phyloP scores from a whole-genome alignment of 371 early-diverging fungal species.

The Parasitella parasitica region DNA sequence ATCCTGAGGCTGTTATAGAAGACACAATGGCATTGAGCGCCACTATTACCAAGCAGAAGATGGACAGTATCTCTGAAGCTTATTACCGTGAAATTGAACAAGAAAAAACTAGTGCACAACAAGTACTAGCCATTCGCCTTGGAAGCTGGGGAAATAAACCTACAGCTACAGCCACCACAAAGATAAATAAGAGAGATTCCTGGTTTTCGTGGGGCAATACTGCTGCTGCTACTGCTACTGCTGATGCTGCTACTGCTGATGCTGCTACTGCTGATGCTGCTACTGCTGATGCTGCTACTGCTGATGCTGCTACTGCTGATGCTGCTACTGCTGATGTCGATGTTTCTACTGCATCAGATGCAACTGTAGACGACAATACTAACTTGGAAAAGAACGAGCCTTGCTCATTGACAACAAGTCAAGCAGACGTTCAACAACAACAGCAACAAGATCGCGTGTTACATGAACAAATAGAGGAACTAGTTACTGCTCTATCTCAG shows the following conservation, averaged over 20 bases:
- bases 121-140: conserved; percentile 49
- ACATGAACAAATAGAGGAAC: conserved; percentile 61
- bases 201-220: conserved; percentile 29
- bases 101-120: conserved; percentile 55
- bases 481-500: conserved; percentile 55
- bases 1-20: conserved; percentile 68
- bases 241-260: too few relatives aligned
- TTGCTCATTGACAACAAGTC: not conserved
- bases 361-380: not conserved
- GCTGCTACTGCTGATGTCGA: too few relatives aligned
- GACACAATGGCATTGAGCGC: conserved; percentile 74
- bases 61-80: conserved; percentile 70
- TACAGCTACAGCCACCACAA: not conserved
- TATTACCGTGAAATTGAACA: conserved; percentile 60
- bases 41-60: conserved; percentile 66
- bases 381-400: not conserved
- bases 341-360: too few relatives aligned
- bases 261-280: too few relatives aligned
- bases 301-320: too few relatives aligned
- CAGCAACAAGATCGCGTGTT: conserved; percentile 30
- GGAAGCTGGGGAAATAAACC: conserved; percentile 19
- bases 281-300: too few relatives aligned
- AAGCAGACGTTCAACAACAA: not conserved
- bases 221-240: not conserved
- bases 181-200: conserved; percentile 27